These are phyloP conservation scores for Malus hybrid DNA, from an alignment of 331 rosid genomes.

Conservation along the genomic window DNA sequence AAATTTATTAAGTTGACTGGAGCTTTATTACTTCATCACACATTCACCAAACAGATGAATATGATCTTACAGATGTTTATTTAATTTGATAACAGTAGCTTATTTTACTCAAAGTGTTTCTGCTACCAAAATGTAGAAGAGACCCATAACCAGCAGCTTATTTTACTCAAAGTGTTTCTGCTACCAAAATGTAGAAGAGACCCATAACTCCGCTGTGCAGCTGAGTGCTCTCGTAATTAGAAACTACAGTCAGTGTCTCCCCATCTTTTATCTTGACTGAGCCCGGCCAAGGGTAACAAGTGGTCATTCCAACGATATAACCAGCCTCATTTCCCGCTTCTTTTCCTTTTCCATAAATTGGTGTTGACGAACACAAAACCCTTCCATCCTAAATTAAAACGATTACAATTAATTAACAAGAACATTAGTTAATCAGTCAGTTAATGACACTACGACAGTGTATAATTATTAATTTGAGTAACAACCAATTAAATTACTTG, in stretches of 20 bases:
- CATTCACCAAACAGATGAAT: no score
- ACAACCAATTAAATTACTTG: neutral
- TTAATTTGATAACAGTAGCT: no score
- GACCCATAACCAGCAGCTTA: conserved; percentile 58
- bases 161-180: conserved; percentile 13
- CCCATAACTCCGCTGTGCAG: conserved; percentile 56
- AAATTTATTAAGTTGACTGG: no score
- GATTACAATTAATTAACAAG: neutral
- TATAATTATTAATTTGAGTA: no score
- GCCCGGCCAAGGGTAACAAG: conserved; percentile 57
- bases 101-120: neutral
- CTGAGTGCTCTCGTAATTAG: conserved; percentile 21
- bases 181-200: conserved; percentile 44
- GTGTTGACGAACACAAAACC: conserved; percentile 40
- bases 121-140: conserved; percentile 48
- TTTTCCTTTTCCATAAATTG: conserved; percentile 51
- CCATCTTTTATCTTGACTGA: conserved; percentile 40
- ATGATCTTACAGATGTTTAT: no score
- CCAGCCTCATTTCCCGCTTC: conserved; percentile 63
- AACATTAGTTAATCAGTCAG: neutral
- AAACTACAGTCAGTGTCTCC: conserved; percentile 32
- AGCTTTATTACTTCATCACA: no score
- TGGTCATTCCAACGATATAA: conserved; percentile 58
- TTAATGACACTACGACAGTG: no score
- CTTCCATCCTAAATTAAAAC: conserved; percentile 40